A percentile compares a stretch with the other conserved stretches of the same genome.
phyloP scores from a whole-genome alignment of 352 stramenopile genomes.

The Globisporangium cystogenes region DNA sequence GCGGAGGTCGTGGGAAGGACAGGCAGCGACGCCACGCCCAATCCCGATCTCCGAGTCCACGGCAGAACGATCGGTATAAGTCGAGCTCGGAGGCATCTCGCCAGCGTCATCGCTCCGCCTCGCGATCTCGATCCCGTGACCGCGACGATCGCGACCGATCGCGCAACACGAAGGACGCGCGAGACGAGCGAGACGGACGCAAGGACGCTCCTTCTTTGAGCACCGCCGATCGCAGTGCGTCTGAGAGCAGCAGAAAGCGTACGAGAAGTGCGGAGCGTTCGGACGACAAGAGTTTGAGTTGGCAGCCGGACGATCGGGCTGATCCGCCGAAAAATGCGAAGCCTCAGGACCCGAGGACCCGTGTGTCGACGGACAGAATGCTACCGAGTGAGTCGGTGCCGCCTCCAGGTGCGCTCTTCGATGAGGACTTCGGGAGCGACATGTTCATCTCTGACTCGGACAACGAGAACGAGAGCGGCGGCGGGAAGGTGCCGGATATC shows the following conservation, averaged over 20 bases:
- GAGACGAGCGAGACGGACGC: background rate
- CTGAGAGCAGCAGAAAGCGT: constrained; percentile 3
- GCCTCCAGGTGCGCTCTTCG: constrained; percentile 1
- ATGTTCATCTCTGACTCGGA: constrained; percentile 55
- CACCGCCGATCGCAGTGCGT: background rate
- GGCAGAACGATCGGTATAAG: constrained; percentile 1
- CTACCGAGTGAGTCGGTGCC: background rate
- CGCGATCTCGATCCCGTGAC: constrained; percentile 11
- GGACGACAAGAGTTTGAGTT: background rate
- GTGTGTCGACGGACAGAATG: background rate
- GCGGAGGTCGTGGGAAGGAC: constrained; percentile 4
- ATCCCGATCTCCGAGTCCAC: constrained; percentile 27
- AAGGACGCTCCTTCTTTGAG: background rate
- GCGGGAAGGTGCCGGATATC: constrained; percentile 31
- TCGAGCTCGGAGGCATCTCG: background rate
- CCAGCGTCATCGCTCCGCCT: constrained; percentile 4
- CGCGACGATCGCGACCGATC: background rate
- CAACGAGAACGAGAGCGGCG: constrained; percentile 22
- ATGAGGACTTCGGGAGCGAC: constrained; percentile 9
- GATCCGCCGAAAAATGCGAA: background rate
- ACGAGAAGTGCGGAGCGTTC: constrained; percentile 1
- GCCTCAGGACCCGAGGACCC: background rate
- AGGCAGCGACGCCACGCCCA: constrained; percentile 7
- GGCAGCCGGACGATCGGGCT: background rate
- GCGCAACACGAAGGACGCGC: background rate